These are phyloP conservation scores for Kickxella alabastrina DNA, from an alignment of 192 early-diverging fungal genomes.

Conservation along the genomic window DNA sequence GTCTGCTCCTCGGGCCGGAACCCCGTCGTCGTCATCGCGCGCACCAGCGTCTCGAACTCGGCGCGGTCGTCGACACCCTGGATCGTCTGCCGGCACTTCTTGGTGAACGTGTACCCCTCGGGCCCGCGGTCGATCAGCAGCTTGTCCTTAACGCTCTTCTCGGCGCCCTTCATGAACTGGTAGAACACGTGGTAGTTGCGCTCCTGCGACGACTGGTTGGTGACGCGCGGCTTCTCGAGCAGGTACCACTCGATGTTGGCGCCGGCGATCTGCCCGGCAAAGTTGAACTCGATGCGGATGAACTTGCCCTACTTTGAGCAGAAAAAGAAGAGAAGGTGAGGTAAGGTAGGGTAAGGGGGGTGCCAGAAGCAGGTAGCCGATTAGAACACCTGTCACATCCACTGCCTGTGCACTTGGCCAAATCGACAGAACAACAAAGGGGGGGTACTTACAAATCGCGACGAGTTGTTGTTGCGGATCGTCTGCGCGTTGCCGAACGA, in stretches of 20 bases:
- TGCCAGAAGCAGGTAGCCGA: not conserved
- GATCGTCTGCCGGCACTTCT: slow-evolving; percentile 80
- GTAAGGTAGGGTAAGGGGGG: not conserved
- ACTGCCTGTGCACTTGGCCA: too few species aligned
- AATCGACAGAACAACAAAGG: too few species aligned
- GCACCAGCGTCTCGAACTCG: slow-evolving; percentile 72
- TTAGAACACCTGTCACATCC: too few species aligned
- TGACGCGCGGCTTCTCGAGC: slow-evolving; percentile 95
- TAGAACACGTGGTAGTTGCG: slow-evolving; percentile 98
- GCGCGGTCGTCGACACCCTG: slow-evolving; percentile 87
- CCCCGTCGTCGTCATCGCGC: slow-evolving; percentile 80
- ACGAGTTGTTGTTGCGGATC: slow-evolving; percentile 98
- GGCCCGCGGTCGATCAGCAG: slow-evolving; percentile 72
- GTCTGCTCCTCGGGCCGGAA: slow-evolving; percentile 72
- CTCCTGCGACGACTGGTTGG: slow-evolving; percentile 86
- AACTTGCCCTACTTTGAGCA: slow-evolving; percentile 74
- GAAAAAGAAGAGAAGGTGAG: slow-evolving; percentile 11
- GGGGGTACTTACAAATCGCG: slow-evolving; percentile 79
- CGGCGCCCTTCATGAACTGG: slow-evolving; percentile 89
- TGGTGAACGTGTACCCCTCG: slow-evolving; percentile 81
- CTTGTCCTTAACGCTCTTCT: slow-evolving; percentile 64
- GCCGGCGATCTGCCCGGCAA: slow-evolving; percentile 79
- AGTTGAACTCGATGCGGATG: slow-evolving; percentile 96
- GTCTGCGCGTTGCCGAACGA: slow-evolving; percentile 99
- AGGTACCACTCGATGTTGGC: slow-evolving; percentile 97